A percentile compares a stretch with the other conserved stretches of the same genome.
phyloP scores from a whole-genome alignment of 768 basidiomycete genomes.

The Suillus decipiens region DNA sequence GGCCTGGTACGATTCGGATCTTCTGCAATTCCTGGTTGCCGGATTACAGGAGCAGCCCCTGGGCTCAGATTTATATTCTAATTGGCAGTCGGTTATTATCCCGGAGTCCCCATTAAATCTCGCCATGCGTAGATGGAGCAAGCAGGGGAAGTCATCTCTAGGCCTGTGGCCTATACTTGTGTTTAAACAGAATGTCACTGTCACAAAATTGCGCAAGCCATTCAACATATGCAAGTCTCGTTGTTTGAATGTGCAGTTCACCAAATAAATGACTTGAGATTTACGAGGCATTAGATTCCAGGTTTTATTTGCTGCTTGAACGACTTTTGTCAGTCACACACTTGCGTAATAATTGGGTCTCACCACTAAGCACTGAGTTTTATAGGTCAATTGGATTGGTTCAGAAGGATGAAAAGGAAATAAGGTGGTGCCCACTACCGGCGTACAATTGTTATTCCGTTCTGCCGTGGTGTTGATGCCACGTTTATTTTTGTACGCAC shows the following conservation, averaged over 20 bases:
- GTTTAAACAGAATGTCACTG: not conserved
- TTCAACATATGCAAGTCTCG: not conserved
- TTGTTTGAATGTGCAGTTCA: not conserved
- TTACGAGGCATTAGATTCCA: not conserved
- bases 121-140: not conserved
- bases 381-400: not conserved
- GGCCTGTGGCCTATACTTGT: not conserved
- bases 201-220: not conserved
- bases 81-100: not conserved
- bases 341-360: no score
- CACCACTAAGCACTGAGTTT: not conserved
- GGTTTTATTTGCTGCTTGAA: not conserved
- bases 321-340: not conserved
- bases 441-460: not conserved
- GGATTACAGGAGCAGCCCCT: not conserved
- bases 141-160: not conserved
- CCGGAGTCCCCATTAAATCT: not conserved
- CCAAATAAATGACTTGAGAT: not conserved
- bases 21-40: not conserved
- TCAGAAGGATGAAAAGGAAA: not conserved
- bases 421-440: not conserved
- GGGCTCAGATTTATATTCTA: not conserved
- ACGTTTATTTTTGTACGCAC: not conserved
- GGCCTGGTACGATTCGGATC: not conserved
- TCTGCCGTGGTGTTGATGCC: not conserved